Base-by-base conservation (phyloP, 2,329 filamentous ascomycete species). In the Beauveria sp. region DNA sequence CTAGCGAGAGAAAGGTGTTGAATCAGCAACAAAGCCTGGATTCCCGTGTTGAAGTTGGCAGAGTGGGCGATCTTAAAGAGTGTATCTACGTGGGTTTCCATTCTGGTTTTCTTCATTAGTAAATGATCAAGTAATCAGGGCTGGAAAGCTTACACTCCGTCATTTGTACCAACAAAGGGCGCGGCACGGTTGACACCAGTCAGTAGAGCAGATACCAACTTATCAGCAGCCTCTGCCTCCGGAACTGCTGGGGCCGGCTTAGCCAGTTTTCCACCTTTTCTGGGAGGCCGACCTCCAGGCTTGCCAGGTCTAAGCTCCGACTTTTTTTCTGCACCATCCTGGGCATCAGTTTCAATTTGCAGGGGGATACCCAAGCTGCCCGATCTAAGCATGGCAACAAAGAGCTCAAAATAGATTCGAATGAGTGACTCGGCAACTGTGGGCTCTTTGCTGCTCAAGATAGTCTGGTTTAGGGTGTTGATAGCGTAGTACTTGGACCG, bases 31-130 rank as follows among this genome's bases (percentile, higher is more conserved):
- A 99, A 83, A 40, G 95, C 93, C 75, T 99, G 95, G 43, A 99
- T 91, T 71, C 92, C 95, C 1, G 95, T 99, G 77, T 98, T 99
- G 83, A 99, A 98, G 75, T 99, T 99, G 62, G 93, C 91, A 1
- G 93, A 98, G 75, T 99, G 95, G 0, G 95, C 96, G 69, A 99
- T 95, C 69, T 87, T 88, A 82, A 97, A 99, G 28, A 99, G 83
- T 3, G 93, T 97, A 71, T 98, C 89, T 62, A 99, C 84, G 70
- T 99, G 93, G 63, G 88, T 87, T 70, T 96, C 90, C 66, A 98
- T 85, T 26, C 87, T 89, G 60, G 4, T 49, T 26, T 50, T 24
- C 34, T 14, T 38, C 34, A 43, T 66, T 60, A 67, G 48, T 34
- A 22, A 7, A 8, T 31, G 10, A 50, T 5, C 18, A 22, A 14